These are phyloP conservation scores for Waitea zeae DNA, from an alignment of 1,284 basidiomycete species.

Conservation along the genomic window DNA sequence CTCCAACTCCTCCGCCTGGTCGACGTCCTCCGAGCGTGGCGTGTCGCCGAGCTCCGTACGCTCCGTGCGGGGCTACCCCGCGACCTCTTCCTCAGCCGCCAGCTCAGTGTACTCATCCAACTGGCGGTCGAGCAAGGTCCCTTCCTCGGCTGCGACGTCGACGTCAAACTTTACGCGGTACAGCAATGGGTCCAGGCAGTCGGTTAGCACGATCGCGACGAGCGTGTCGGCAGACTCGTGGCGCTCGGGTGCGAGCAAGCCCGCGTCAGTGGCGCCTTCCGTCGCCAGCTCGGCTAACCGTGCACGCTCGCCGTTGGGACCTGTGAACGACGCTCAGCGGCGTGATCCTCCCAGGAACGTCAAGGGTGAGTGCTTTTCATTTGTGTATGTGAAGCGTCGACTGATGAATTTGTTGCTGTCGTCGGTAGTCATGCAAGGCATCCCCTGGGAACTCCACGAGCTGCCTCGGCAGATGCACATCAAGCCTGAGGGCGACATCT, in stretches of 20 bases:
- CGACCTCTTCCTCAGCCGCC: constrained; percentile 38
- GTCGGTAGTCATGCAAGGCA: constrained; percentile 45
- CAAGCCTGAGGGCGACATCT: constrained; percentile 42
- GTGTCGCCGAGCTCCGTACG: constrained; percentile 38
- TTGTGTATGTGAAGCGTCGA: constrained; percentile 3
- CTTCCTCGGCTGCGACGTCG: constrained; percentile 49
- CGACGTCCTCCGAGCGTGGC: constrained; percentile 22
- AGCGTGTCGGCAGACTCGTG: constrained; percentile 55
- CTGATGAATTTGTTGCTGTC: not conserved
- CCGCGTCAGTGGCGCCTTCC: constrained; percentile 4
- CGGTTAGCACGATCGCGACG: constrained; percentile 60
- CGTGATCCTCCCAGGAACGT: constrained; percentile 63
- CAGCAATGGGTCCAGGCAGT: constrained; percentile 56
- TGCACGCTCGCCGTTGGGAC: constrained; percentile 1
- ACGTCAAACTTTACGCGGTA: constrained; percentile 59
- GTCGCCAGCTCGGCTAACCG: too few species aligned
- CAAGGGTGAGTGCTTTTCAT: constrained; percentile 41
- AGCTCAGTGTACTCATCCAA: constrained; percentile 45
- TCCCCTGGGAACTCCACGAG: constrained; percentile 55
- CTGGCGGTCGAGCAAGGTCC: constrained; percentile 62
- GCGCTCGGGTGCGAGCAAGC: constrained; percentile 24
- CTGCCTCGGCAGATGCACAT: constrained; percentile 44
- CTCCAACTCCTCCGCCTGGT: constrained; percentile 4
- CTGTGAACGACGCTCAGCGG: constrained; percentile 8
- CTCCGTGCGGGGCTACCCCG: constrained; percentile 29